phyloP scores from a whole-genome alignment of 169 alveolate species.

The Eimeria necatrix region DNA sequence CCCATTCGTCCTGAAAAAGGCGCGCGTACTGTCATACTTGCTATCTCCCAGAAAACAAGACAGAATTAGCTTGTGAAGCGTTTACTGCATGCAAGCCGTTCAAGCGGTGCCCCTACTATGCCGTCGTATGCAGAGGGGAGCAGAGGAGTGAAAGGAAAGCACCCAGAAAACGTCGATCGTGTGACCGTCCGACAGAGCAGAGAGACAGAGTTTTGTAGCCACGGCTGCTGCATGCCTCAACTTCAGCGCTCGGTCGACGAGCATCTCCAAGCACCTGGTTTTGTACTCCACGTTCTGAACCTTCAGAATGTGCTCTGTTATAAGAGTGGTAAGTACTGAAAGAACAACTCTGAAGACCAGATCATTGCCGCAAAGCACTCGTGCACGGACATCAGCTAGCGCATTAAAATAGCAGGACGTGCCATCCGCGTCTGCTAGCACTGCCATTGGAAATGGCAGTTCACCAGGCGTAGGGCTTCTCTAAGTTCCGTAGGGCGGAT shows the following conservation, averaged over 20 bases:
- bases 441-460: too few species aligned
- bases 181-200: constrained; percentile 58
- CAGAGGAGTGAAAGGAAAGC: neutral
- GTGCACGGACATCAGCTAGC: neutral
- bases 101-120: too few species aligned
- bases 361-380: neutral
- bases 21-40: neutral
- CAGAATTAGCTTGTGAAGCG: neutral
- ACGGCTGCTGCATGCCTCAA: constrained; percentile 58
- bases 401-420: too few species aligned
- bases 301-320: constrained; percentile 40
- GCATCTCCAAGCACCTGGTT: constrained; percentile 27
- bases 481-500: too few species aligned
- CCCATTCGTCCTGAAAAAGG: constrained; percentile 64
- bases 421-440: too few species aligned
- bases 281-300: constrained; percentile 40
- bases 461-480: too few species aligned
- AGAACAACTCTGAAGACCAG: constrained; percentile 27
- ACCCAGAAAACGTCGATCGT: constrained; percentile 72
- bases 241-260: constrained; percentile 5
- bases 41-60: neutral
- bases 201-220: constrained; percentile 49
- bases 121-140: too few species aligned
- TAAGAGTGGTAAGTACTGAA: constrained; percentile 17
- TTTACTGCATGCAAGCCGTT: neutral